phyloP scores from a whole-genome alignment of 768 basidiomycete genomes.

The Mycena metata region DNA sequence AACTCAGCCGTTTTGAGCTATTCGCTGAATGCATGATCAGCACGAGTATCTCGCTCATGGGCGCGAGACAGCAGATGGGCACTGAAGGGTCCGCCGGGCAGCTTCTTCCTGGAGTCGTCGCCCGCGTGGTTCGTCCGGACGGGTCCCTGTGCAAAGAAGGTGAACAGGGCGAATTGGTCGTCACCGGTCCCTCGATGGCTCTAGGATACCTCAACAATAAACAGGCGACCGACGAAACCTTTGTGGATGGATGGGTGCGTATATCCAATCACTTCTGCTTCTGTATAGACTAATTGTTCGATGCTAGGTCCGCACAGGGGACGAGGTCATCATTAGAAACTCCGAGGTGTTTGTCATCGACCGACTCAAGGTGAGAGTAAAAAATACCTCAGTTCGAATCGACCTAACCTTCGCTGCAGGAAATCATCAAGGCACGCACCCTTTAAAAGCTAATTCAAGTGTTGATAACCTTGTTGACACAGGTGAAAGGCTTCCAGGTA shows the following conservation, averaged over 20 bases:
- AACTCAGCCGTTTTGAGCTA: background rate
- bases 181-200: slow-evolving; percentile 72
- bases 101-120: slow-evolving; percentile 68
- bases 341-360: slow-evolving; percentile 79
- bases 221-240: slow-evolving; percentile 76
- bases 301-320: slow-evolving; percentile 75
- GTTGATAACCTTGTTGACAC: background rate
- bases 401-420: slow-evolving; percentile 52
- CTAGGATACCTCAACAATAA: slow-evolving; percentile 70
- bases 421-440: slow-evolving; percentile 72
- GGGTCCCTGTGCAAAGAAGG: slow-evolving; percentile 68
- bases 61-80: slow-evolving; percentile 57
- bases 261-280: background rate
- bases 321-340: slow-evolving; percentile 77
- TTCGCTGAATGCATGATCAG: slow-evolving; percentile 54
- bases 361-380: slow-evolving; percentile 70
- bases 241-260: slow-evolving; percentile 58
- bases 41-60: slow-evolving; percentile 64
- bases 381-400: background rate
- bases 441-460: slow-evolving; percentile 40
- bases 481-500: slow-evolving; percentile 62
- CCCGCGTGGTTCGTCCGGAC: slow-evolving; percentile 70
- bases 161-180: slow-evolving; percentile 73
- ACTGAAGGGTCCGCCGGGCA: slow-evolving; percentile 70
- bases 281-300: background rate